Base-by-base conservation (phyloP, 2,329 filamentous ascomycete species). In the Knufia petricola region DNA sequence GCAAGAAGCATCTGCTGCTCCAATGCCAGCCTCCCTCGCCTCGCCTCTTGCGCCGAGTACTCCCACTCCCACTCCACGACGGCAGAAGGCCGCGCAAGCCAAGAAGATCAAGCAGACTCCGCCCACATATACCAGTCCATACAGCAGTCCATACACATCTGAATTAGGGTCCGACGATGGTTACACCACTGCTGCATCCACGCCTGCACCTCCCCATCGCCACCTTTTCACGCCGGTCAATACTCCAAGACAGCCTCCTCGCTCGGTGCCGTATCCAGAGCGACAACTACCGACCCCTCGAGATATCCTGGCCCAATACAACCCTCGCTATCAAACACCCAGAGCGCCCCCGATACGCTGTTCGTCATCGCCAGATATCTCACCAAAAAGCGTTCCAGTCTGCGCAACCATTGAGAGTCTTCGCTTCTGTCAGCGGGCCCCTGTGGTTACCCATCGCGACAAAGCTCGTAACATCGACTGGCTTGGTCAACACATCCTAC, bases 181-280 rank as follows among this genome's bases (percentile, higher is more conserved):
- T 19, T 55, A 63, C 38, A 66, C 62, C 50, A 57, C 52, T 2
- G 66, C 63, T 54, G 60, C 60, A 42, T 59, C 61, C 37, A 71
- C 70, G 1, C 67, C 70, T 1, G 58, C 64, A 15, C 64, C 67
- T 37, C 64, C 66, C 12, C 61, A 61, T n/a, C 63, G 58, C 43
- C 63, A 61, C 19, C 55, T 56, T 32, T 73, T 66, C 61, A 71
- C 64, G 1, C 64, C 69, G 0, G 59, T 71, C 43, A 74, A 74
- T 43, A 61, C 61, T 2, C 65, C 66, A 2, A 59, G 63, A 19
- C 62, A 60, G 9, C 49, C 51, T 10, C 48, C 55, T 7, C 51
- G 41, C 31, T 52, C 48, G 30, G 46, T 55, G 28, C 55, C 49
- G 41, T 59, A 19, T 48, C 52, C 4, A 23, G 43, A 7, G 44